Percentiles rank a stretch among this genome's conserved stretches.
Conservation (phyloP, 225 moss, liverwort and hornwort genomes). For the Pleurozium schreberi region DNA sequence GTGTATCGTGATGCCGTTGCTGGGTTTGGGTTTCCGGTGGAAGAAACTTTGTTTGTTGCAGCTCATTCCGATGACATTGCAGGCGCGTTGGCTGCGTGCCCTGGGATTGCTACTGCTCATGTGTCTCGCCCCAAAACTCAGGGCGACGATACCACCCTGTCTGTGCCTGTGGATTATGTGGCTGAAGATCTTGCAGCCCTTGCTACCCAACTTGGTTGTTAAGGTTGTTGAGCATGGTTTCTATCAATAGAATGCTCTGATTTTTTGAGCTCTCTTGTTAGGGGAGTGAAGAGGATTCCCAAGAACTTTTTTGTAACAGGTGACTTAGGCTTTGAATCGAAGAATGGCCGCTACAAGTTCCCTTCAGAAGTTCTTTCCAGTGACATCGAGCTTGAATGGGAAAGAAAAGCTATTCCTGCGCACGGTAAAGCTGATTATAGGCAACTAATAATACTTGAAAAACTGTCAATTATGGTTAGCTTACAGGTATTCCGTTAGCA, state of each 20-base stretch:
- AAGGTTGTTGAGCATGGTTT: neutral
- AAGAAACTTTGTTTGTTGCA: neutral
- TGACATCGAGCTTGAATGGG: slow-evolving; percentile 5
- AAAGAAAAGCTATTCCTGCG: neutral
- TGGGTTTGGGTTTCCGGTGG: neutral
- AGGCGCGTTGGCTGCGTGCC: neutral
- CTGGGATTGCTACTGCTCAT: neutral
- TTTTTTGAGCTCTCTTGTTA: too few species aligned
- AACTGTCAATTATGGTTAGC: neutral
- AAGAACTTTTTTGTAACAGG: neutral
- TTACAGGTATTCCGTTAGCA: neutral
- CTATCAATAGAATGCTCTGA: neutral
- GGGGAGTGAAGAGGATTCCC: neutral
- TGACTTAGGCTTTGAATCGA: neutral
- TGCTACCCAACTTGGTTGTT: neutral
- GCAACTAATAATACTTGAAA: too few species aligned
- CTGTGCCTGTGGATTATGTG: neutral
- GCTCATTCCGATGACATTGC: neutral
- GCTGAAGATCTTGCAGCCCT: neutral
- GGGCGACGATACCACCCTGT: neutral
- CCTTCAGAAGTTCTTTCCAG: slow-evolving; percentile 7
- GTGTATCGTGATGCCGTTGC: neutral
- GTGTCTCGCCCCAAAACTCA: neutral
- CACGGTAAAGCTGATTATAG: slow-evolving; percentile 4
- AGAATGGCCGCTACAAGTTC: slow-evolving; percentile 23